Evolutionary conservation across 2,329 filamentous ascomycete species (phyloP).

Genomic region (Blastomyces gilchristii): DNA sequence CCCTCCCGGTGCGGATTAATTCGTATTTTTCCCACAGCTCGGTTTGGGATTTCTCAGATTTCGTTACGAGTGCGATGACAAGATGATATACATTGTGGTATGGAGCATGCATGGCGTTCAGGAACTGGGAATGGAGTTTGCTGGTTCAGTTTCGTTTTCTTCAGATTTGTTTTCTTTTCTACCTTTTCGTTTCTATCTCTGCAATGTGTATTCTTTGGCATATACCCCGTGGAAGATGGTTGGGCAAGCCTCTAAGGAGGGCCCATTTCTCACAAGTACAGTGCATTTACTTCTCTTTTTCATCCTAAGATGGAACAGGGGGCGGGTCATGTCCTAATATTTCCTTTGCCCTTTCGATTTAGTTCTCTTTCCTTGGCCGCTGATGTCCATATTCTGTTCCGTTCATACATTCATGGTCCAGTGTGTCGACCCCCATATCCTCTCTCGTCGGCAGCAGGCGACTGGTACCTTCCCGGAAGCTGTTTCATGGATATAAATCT

Average conservation of each 20-base stretch:
- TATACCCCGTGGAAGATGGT: background rate
- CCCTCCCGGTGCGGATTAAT: slow-evolving; percentile 13
- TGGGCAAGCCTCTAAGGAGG: background rate
- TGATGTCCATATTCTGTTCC: background rate
- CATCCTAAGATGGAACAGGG: background rate
- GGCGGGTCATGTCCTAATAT: background rate
- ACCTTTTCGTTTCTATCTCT: background rate
- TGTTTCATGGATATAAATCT: background rate
- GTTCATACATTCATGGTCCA: background rate
- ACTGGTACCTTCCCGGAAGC: background rate
- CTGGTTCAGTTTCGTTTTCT: background rate
- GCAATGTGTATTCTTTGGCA: background rate
- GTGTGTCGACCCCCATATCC: background rate
- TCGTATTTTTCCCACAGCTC: background rate
- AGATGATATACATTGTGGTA: background rate
- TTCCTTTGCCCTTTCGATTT: background rate
- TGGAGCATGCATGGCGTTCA: slow-evolving; percentile 1
- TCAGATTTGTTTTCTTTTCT: background rate
- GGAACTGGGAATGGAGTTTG: background rate
- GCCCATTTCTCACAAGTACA: background rate
- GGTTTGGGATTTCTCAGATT: background rate
- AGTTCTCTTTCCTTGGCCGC: background rate
- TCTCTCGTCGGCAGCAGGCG: background rate
- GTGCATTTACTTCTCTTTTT: background rate
- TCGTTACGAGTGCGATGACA: slow-evolving; percentile 3